Evolutionary conservation across 1,139 yeast genomes (phyloP), one percentile per base, ranked within the genome.

Genomic region (Kodamaea fungicola): DNA sequence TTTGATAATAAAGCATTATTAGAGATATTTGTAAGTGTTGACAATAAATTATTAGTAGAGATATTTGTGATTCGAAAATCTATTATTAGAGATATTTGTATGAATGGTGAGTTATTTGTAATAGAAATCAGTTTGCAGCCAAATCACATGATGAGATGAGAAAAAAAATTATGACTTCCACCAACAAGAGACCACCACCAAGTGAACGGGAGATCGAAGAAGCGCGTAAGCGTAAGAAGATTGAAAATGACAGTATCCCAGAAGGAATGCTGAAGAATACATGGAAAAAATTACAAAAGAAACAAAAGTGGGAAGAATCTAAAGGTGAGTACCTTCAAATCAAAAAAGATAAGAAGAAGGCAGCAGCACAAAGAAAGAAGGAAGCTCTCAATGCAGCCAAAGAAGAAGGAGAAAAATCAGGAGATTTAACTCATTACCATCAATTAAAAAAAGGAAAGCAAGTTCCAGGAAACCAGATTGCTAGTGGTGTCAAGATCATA

Each of bases 261-360:
- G 89, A 80, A 43, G 96, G 95, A 7, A 81, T 88, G 86, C 79
- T 94, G 28, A 86, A 85, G 53, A 75, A 76, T 12, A 90, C 84
- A 44, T 90, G 88, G 83, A 90, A 90, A 57, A 79, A 79, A 50
- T 69, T 74, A 42, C 74, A 82, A 50, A 80, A 76, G 48, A 71
- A 69, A 42, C 64, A 76, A 49, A 67, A 70, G 51, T 79, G 84
- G 72, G 89, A 80, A 38, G 85, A 74, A 33, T 71, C 75, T 38
- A 82, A 83, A 49, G 86, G 73, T 4, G 79, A 76, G 37, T 76
- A 72, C 48, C 64, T 74, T 41, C 61, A 70, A 47, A 61, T 63
- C 40, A 67, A 81, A 50, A 64, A 74, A 50, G 77, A 73, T 54
- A 74, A 82, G 67, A 70, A 80, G 52, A 70, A 73, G 57, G 64